Base-by-base conservation (phyloP, 139 green algal genomes). In the Trebouxia sp. region DNA sequence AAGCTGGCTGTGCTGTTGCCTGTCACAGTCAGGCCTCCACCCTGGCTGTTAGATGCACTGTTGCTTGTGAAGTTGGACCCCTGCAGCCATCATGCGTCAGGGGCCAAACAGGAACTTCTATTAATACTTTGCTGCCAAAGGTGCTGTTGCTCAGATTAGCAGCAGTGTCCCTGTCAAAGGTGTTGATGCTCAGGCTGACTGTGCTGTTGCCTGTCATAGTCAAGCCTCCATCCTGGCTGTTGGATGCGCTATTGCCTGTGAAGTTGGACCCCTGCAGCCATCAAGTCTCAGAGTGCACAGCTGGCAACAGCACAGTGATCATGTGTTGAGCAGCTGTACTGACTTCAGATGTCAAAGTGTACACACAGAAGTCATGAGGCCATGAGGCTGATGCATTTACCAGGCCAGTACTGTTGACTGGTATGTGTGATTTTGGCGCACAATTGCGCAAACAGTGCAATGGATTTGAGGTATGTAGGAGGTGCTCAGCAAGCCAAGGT, bases 201-300 rank as follows among this genome's bases (percentile, higher is more conserved):
- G 62, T 45, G 35, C 62, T 72, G 62, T 41, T 41, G 15, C 1
- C 30, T 6, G 48, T 41, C 5, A 67, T n/a, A 5, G 75, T 30
- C 17, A 80, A 14, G 10, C 47, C 75, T 14, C 75, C 75, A 42
- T 47, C 75, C 17, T 80, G 75, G 26, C 43, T 66, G 45, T 80
- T 80, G 14, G 28, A 45, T 30, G 51, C 45, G 47, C 39, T 58
- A 45, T 80, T 80, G 5, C 75, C 75, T 17, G 53, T 48, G 45
- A 80, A 80, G 15, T 39, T 80, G 15, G 17, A 67, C 8, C 45
- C 37, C 47, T 56, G 26, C 30, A 80, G 17, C 58, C 3, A 72
- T 3, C 20, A 17, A 72, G 2, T 43, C 20, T 43, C 39, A 5
- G 3, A 72, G 58, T 72, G 2, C 28, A 28, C 39, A 22, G 28